A percentile compares a stretch with the other conserved stretches of the same genome.
Conservation (phyloP, 208 protist genomes). For the Ichthyophonus hoferi region DNA sequence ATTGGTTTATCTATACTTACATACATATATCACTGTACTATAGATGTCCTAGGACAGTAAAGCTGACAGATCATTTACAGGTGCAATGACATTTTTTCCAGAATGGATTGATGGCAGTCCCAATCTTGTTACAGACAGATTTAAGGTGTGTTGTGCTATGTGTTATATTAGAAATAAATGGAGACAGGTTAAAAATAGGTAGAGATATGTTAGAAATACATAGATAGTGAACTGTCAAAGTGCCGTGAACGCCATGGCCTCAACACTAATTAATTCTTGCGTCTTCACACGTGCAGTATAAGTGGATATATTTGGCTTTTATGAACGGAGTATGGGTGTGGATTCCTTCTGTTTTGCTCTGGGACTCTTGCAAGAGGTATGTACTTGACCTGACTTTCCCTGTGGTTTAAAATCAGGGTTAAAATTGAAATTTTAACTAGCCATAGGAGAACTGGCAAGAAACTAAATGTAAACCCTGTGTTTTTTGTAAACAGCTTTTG, state of each 20-base stretch:
- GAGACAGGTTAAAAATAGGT: neutral
- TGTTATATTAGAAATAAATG: neutral
- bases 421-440: neutral
- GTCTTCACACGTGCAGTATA: neutral
- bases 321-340: conserved; percentile 29
- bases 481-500: neutral
- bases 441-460: neutral
- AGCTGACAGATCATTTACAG: too few species aligned
- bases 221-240: neutral
- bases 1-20: neutral
- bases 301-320: conserved; percentile 22
- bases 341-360: conserved; percentile 4
- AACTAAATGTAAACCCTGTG: neutral
- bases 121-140: neutral
- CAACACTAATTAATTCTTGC: neutral
- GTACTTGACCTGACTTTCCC: neutral
- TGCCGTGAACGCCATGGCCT: neutral
- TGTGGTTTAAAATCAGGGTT: too few species aligned
- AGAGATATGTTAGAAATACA: neutral
- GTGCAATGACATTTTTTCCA: conserved; percentile 18
- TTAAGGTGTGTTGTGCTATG: neutral
- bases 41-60: too few species aligned
- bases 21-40: neutral
- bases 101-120: conserved; percentile 27
- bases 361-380: conserved; percentile 2